Conservation (phyloP, 2,329 filamentous ascomycete genomes). For the Cytospora paraplurivora region DNA sequence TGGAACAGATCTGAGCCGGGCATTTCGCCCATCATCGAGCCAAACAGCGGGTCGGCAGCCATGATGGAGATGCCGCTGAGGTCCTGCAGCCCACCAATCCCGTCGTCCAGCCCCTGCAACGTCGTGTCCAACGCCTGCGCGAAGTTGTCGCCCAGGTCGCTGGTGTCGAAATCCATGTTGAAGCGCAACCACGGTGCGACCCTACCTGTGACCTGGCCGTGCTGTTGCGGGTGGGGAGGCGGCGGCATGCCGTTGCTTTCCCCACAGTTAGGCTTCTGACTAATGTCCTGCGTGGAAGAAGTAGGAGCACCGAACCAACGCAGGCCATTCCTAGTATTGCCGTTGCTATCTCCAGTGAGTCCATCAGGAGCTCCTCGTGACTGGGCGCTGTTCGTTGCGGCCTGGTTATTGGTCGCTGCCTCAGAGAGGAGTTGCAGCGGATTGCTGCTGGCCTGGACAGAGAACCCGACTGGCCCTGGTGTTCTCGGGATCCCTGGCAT, state of each 20-base stretch:
- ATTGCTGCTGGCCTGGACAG: slow-evolving; percentile 46
- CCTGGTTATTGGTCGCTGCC: slow-evolving; percentile 51
- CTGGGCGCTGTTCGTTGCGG: slow-evolving; percentile 29
- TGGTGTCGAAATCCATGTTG: slow-evolving; percentile 40
- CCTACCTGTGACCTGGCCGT: slow-evolving; percentile 16
- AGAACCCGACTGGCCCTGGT: slow-evolving; percentile 33
- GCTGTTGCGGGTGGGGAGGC: slow-evolving; percentile 30
- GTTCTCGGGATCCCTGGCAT: slow-evolving; percentile 31
- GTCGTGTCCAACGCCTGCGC: slow-evolving; percentile 49
- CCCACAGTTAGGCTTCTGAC: slow-evolving; percentile 16
- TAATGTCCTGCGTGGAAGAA: not conserved
- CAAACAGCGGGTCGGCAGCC: slow-evolving; percentile 30
- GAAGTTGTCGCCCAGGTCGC: slow-evolving; percentile 43
- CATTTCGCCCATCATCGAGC: slow-evolving; percentile 15
- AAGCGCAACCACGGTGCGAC: slow-evolving; percentile 39
- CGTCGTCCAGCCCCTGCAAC: slow-evolving; percentile 40
- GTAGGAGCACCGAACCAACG: slow-evolving; percentile 5
- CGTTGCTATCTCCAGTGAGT: slow-evolving; percentile 2
- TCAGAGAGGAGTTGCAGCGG: slow-evolving; percentile 60
- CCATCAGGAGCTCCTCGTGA: not conserved
- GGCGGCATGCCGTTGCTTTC: slow-evolving; percentile 25
- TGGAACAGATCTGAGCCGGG: slow-evolving; percentile 22
- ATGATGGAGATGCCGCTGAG: slow-evolving; percentile 20
- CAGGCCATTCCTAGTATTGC: slow-evolving; percentile 20
- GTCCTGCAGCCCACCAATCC: slow-evolving; percentile 30